Evolutionary conservation across 2,329 filamentous ascomycete species (phyloP), one percentile per base, ranked within the genome.

Genomic region (Sphaerulina populicola): DNA sequence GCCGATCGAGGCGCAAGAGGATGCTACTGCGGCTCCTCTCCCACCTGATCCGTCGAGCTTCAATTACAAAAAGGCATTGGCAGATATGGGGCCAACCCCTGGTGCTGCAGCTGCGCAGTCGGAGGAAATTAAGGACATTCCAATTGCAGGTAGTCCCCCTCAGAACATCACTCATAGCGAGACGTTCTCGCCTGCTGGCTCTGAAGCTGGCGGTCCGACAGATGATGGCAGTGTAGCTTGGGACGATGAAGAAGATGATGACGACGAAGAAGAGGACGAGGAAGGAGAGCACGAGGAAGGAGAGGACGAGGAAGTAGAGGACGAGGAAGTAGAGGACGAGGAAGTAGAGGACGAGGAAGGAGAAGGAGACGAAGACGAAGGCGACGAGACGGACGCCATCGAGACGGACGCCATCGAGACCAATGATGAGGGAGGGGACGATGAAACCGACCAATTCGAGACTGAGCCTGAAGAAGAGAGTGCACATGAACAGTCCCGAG

Each of bases 91-190:
- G 40, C 59, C 72, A 35, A 71, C 72, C 47, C 70, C 72, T 47
- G 71, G 71, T 54, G 65, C 66, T 44, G 45, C 18, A 31, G 37
- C 46, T 41, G 35, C 47, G 8, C 56, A 58, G 43, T 35, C 55
- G n/a, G 38, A 46, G 9, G 51, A 49, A 27, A 51, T 57, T 11
- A 71, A 74, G 29, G 73, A 68, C 35, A 58, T 69, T 33, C 72
- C 73, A 5, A 64, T 75, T 30, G 73, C 72, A 31, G 73, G 73
- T 11, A 74, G 71, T 38, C 73, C 73, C n/a, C 69, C 71, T 15
- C 64, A 75, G 9, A 69, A 74, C 55, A 57, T 69, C 35, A 58
- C 54, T 11, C 57, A 58, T 31, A 60, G 57, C 21, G 51, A 56
- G 41, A 57, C 55, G 8, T 59, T 60, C 40, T 57, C 56, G 8